Conservation (phyloP, 306 rosid species). For the Elaeagnus macrophylla region DNA sequence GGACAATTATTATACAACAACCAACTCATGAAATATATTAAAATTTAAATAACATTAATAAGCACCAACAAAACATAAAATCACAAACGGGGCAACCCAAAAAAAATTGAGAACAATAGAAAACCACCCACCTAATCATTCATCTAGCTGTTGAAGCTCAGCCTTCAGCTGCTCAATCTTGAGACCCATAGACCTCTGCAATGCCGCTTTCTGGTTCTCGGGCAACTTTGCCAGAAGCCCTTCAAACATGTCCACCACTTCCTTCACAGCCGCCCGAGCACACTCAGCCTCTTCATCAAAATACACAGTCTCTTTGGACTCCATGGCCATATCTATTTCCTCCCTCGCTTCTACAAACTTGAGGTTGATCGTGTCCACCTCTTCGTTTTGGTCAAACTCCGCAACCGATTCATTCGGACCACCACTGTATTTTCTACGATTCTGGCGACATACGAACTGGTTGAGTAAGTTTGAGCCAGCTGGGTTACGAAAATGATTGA, state of each 20-base stretch:
- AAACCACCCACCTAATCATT: slow-evolving; percentile 43
- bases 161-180: slow-evolving; percentile 93
- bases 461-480: slow-evolving; percentile 1
- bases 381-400: slow-evolving; percentile 45
- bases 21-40: slow-evolving; percentile 6
- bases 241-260: slow-evolving; percentile 49
- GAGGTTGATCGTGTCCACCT: slow-evolving; percentile 81
- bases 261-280: slow-evolving; percentile 71
- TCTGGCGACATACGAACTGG: slow-evolving; percentile 14
- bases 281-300: slow-evolving; percentile 91
- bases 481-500: slow-evolving; percentile 19
- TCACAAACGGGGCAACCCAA: background rate
- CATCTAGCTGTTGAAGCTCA: slow-evolving; percentile 71
- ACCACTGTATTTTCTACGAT: slow-evolving; percentile 29
- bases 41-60: background rate
- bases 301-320: slow-evolving; percentile 84
- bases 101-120: background rate
- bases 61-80: background rate
- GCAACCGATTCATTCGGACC: slow-evolving; percentile 24
- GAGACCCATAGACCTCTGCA: slow-evolving; percentile 83
- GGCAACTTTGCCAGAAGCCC: slow-evolving; percentile 49
- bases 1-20: background rate
- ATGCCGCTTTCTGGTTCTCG: slow-evolving; percentile 45
- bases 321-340: slow-evolving; percentile 91
- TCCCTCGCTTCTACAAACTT: slow-evolving; percentile 93